Base-by-base conservation (phyloP, 768 basidiomycete genomes). In the Lentinula sp. region DNA sequence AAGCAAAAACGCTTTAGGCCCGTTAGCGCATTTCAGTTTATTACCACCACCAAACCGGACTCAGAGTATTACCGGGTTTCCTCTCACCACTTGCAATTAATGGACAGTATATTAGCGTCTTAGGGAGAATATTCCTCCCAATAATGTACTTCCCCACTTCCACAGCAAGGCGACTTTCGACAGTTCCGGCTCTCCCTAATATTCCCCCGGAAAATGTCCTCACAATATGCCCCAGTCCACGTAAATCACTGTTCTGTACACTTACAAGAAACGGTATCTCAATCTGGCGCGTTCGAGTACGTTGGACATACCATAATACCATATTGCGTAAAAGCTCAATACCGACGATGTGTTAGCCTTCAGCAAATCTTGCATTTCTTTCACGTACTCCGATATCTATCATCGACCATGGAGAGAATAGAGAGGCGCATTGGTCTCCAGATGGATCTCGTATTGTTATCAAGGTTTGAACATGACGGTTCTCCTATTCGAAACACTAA, bases 101-200 rank as follows among this genome's bases (percentile, higher is more conserved):
- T 46, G 45, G 45, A 46, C 45, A 23, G 20, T 16, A 46, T 46
- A 46, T 46, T 18, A 18, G 45, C 10, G 10, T 46, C 45, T 18
- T 46, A 46, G 45, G 45, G 45, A 46, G 45, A 46, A n/a, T 18
- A 18, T 46, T 18, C n/a, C 20, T 7, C 16, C 20, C 20, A n/a
- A n/a, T 18, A 63, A 93, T 93, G 91, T 93, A 93, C 75, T 93
- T 93, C 73, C 91, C 90, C 61, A 93, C 89, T 28, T 85, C 88
- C 37, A 85, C 89, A 46, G 89, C 91, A 33, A 78, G 83, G 67
- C 89, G 85, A 68, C 79, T 93, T 45, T 86, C 86, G 16, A 84
- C 85, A 16, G 79, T 80, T 20, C 90, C 91, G 39, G 79, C 84
- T n/a, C 75, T 91, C 37, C 85, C 88, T 33, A 83, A 87, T 63